Percentiles rank a stretch among this genome's conserved stretches.
phyloP scores from a whole-genome alignment of 148 eudicot genomes.

The Linanthus parryae region DNA sequence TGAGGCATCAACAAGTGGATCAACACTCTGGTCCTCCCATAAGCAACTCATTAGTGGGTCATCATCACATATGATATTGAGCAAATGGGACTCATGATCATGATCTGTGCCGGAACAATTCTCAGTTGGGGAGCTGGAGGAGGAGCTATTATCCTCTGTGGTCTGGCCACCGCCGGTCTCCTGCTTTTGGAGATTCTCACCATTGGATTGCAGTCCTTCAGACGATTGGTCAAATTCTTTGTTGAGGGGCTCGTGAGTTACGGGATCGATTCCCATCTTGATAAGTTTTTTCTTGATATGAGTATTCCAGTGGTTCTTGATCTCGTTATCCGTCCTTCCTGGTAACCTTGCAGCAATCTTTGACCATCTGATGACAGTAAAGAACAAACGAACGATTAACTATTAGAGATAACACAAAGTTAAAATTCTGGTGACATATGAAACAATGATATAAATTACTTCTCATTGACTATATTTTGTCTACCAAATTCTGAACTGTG shows the following conservation, averaged over 20 bases:
- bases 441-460: background rate
- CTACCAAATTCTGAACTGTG: background rate
- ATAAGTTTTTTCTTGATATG: conserved; percentile 90
- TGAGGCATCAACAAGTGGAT: conserved; percentile 16
- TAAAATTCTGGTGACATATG: background rate
- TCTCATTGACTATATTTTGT: background rate
- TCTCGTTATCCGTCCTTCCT: conserved; percentile 94
- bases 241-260: conserved; percentile 68
- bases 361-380: conserved; percentile 62
- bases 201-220: conserved; percentile 4
- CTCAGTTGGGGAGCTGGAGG: conserved; percentile 27
- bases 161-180: background rate
- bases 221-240: conserved; percentile 19
- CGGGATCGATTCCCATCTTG: conserved; percentile 92
- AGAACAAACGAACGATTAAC: background rate
- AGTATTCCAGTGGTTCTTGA: conserved; percentile 95
- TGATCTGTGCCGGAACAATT: conserved; percentile 25
- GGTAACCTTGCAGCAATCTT: conserved; percentile 85
- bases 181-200: conserved; percentile 1
- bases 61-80: conserved; percentile 29
- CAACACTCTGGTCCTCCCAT: conserved; percentile 28
- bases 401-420: background rate
- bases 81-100: conserved; percentile 19
- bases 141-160: background rate
- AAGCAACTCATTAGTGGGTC: conserved; percentile 47